Conservation (phyloP, 139 green algal species). For the Zygnema circumcarinatum region DNA sequence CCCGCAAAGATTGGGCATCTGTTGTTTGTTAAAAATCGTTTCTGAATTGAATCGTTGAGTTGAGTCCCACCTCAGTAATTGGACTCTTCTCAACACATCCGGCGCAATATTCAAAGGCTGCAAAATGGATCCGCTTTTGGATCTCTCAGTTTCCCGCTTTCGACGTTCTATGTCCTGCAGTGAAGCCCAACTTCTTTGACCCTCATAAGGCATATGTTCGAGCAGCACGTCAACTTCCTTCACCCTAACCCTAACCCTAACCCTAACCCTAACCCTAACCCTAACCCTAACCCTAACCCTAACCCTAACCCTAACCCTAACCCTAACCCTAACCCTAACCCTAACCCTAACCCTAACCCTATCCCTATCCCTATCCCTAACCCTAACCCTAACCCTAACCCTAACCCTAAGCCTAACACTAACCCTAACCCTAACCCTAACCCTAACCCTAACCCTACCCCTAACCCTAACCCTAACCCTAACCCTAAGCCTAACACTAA, state of each 20-base stretch:
- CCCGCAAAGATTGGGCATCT: too few relatives aligned
- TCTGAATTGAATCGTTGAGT: too few relatives aligned
- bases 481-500: background rate
- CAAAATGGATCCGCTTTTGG: too few relatives aligned
- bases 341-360: constrained; percentile 5
- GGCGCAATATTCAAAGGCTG: too few relatives aligned
- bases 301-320: constrained; percentile 47
- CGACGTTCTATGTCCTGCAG: too few relatives aligned
- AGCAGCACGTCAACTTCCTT: too few relatives aligned
- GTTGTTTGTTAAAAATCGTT: too few relatives aligned
- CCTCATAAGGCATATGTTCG: too few relatives aligned
- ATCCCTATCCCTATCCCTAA: constrained; percentile 6
- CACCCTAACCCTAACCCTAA: background rate
- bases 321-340: constrained; percentile 35
- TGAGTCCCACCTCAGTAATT: too few relatives aligned
- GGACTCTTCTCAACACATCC: too few relatives aligned
- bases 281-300: constrained; percentile 47
- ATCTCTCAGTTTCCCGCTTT: too few relatives aligned
- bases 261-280: constrained; percentile 34
- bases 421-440: background rate
- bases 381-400: constrained; percentile 9
- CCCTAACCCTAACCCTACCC: background rate
- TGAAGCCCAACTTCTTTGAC: too few relatives aligned
- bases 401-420: background rate
- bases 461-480: background rate